A percentile compares a stretch with the other conserved stretches of the same genome.
phyloP scores from a whole-genome alignment of 768 basidiomycete genomes.

The Amanita inopinata region DNA sequence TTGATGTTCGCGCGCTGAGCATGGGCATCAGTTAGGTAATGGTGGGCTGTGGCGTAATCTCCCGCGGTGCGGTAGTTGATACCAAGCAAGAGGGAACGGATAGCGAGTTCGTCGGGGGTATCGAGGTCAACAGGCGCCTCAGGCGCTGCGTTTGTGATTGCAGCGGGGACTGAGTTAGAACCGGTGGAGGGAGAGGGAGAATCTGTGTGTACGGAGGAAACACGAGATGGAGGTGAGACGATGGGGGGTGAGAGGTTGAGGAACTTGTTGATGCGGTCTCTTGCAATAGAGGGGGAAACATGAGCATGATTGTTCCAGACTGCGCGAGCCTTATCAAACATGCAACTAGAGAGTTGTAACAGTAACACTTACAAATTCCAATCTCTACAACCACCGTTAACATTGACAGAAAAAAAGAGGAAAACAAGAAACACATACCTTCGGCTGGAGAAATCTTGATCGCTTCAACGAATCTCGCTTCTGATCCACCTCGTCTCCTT shows the following conservation, averaged over 20 bases:
- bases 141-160: neutral
- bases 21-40: slow-evolving; percentile 43
- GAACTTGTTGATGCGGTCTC: slow-evolving; percentile 51
- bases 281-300: slow-evolving; percentile 40
- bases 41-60: slow-evolving; percentile 32
- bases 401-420: neutral
- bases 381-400: slow-evolving; percentile 36
- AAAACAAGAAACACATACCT: slow-evolving; percentile 29
- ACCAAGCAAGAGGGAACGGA: slow-evolving; percentile 62
- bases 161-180: slow-evolving; percentile 7
- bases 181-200: slow-evolving; percentile 7
- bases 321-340: slow-evolving; percentile 15
- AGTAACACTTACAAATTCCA: slow-evolving; percentile 60
- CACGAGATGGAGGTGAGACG: slow-evolving; percentile 21
- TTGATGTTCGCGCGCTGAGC: slow-evolving; percentile 28
- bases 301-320: slow-evolving; percentile 79
- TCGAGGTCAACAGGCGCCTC: slow-evolving; percentile 34
- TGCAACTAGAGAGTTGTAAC: neutral
- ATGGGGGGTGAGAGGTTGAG: slow-evolving; percentile 37
- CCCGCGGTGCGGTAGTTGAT: slow-evolving; percentile 52
- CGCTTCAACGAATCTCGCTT: slow-evolving; percentile 37
- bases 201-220: slow-evolving; percentile 10
- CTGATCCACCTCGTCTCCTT: slow-evolving; percentile 39
- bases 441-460: slow-evolving; percentile 65
- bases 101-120: slow-evolving; percentile 59